A percentile compares a stretch with the other conserved stretches of the same genome.
These are phyloP conservation scores for Akanthomyces muscarius DNA, from an alignment of 2,329 filamentous ascomycete species.

Conservation along the genomic window DNA sequence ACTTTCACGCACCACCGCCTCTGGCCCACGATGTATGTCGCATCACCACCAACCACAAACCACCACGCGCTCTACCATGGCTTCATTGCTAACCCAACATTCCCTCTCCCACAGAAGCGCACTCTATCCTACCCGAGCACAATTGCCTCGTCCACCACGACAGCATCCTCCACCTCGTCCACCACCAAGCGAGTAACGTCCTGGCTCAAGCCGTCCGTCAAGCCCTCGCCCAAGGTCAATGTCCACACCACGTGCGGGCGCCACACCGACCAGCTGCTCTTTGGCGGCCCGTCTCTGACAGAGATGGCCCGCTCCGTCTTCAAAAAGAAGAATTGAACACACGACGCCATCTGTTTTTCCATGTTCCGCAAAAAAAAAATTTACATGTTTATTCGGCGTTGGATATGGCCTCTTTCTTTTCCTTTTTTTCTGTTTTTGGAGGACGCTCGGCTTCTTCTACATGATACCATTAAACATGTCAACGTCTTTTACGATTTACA, in stretches of 20 bases:
- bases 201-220: slow-evolving; percentile 29
- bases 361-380: too few relatives aligned
- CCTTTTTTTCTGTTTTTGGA: background rate
- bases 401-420: background rate
- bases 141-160: slow-evolving; percentile 30
- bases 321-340: slow-evolving; percentile 25
- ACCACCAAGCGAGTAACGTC: slow-evolving; percentile 30
- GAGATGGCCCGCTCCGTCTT: slow-evolving; percentile 42
- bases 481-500: slow-evolving; percentile 5
- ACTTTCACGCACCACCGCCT: slow-evolving; percentile 13
- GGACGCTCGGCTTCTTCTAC: background rate
- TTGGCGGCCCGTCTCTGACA: slow-evolving; percentile 44
- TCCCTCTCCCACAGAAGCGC: slow-evolving; percentile 6
- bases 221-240: slow-evolving; percentile 41
- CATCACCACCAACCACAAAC: background rate
- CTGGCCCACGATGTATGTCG: slow-evolving; percentile 11
- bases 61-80: background rate
- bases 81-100: background rate
- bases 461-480: slow-evolving; percentile 8
- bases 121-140: slow-evolving; percentile 22
- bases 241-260: slow-evolving; percentile 53
- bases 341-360: background rate
- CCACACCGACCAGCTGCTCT: slow-evolving; percentile 51
- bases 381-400: background rate
- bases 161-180: slow-evolving; percentile 23